A percentile compares a stretch with the other conserved stretches of the same genome.
Evolutionary conservation across 2,329 filamentous ascomycete species (phyloP).

Genomic region (Talaromyces sp.): DNA sequence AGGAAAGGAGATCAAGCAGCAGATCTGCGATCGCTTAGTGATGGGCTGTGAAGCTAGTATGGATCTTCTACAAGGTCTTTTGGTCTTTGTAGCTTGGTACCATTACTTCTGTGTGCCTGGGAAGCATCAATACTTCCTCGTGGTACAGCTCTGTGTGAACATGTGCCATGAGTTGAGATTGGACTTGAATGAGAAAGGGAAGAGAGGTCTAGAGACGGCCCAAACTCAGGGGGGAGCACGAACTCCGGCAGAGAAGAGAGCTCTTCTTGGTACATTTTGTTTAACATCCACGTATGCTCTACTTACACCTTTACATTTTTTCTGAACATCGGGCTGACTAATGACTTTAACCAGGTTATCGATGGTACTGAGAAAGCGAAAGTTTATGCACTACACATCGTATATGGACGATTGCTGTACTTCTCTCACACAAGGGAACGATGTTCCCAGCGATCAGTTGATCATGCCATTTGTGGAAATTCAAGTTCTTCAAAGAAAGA

Average conservation of each 20-base stretch:
- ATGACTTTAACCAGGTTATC: not conserved
- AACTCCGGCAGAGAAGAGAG: slow-evolving; percentile 1
- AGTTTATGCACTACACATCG: not conserved
- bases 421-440: not conserved
- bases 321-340: not conserved
- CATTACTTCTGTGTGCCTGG: not conserved
- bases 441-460: slow-evolving; percentile 2
- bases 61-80: slow-evolving; percentile 3
- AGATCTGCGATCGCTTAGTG: not conserved
- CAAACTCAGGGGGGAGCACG: not conserved
- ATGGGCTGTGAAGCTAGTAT: not conserved
- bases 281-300: not conserved
- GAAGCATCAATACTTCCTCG: slow-evolving; percentile 3
- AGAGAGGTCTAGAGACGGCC: not conserved
- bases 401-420: not conserved
- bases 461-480: slow-evolving; percentile 1
- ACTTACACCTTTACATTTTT: not conserved
- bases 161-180: not conserved
- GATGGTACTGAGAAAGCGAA: not conserved
- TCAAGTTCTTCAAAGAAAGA: not conserved
- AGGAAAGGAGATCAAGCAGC: slow-evolving; percentile 1
- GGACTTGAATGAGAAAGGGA: not conserved
- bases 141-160: not conserved
- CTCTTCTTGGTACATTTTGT: slow-evolving; percentile 1
- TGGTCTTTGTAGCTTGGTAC: not conserved